Conservation (phyloP, 768 basidiomycete species). For the Lanmaoa pseudosensibilis region DNA sequence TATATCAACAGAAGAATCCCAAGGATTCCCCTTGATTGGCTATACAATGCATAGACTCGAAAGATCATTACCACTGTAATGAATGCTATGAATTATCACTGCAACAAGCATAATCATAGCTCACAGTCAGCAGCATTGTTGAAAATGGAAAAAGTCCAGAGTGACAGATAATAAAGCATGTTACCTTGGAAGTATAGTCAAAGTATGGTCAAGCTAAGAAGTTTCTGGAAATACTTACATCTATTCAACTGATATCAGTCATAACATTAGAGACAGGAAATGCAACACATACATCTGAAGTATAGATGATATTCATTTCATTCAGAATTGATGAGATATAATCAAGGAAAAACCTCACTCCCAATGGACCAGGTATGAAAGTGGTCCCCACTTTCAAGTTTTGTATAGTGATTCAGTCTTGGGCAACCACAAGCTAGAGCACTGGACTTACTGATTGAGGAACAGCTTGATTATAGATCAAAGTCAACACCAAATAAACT, state of each 20-base stretch:
- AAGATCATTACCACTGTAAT: slow-evolving; percentile 9
- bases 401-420: background rate
- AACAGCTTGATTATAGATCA: background rate
- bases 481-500: background rate
- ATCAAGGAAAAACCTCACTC: background rate
- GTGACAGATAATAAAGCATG: background rate
- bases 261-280: background rate
- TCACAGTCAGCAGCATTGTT: slow-evolving; percentile 1
- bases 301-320: background rate
- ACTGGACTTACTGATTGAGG: background rate
- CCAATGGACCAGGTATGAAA: slow-evolving; percentile 5
- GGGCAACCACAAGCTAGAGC: too few relatives aligned
- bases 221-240: background rate
- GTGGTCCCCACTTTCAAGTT: background rate
- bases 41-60: slow-evolving; percentile 9
- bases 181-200: background rate
- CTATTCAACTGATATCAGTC: background rate
- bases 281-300: slow-evolving; percentile 3
- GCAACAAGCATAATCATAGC: background rate
- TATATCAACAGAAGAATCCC: background rate
- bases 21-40: background rate
- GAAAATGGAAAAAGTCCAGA: background rate
- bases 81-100: background rate
- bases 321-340: background rate
- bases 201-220: background rate